phyloP scores from a whole-genome alignment of 495 filamentous ascomycete species.

The Penicillium mononematosum region DNA sequence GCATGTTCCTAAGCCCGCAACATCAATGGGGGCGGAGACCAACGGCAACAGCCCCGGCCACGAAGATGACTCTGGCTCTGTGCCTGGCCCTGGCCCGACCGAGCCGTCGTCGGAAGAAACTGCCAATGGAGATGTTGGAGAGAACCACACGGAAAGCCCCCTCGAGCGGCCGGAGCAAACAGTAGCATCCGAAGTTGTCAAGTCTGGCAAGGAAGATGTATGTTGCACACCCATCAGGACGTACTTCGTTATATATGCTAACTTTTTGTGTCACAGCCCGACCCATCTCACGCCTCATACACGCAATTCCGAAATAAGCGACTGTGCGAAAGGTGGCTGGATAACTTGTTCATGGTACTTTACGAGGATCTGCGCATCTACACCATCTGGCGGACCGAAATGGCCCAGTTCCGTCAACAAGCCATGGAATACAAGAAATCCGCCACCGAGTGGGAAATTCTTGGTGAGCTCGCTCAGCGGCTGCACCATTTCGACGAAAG shows the following conservation, averaged over 20 bases:
- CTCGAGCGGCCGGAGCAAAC: slow-evolving; percentile 82
- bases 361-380: slow-evolving; percentile 98
- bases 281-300: slow-evolving; percentile 51
- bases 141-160: slow-evolving; percentile 42
- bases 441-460: slow-evolving; percentile 96
- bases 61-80: slow-evolving; percentile 39
- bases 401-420: slow-evolving; percentile 88
- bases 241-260: slow-evolving; percentile 3
- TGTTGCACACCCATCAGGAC: slow-evolving; percentile 24
- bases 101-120: slow-evolving; percentile 24
- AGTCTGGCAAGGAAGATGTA: slow-evolving; percentile 77
- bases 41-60: slow-evolving; percentile 41
- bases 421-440: slow-evolving; percentile 92
- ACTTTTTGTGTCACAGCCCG: slow-evolving; percentile 33
- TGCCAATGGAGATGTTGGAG: slow-evolving; percentile 37
- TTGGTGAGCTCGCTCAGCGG: slow-evolving; percentile 87
- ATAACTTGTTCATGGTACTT: slow-evolving; percentile 98
- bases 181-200: slow-evolving; percentile 76
- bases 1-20: slow-evolving; percentile 52
- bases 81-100: slow-evolving; percentile 34
- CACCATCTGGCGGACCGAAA: slow-evolving; percentile 97
- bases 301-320: slow-evolving; percentile 89
- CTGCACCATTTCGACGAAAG: slow-evolving; percentile 87
- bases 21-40: slow-evolving; percentile 46
- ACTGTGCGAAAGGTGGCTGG: slow-evolving; percentile 94